phyloP scores from a whole-genome alignment of 2,329 filamentous ascomycete genomes.

The Penicillium sp. region DNA sequence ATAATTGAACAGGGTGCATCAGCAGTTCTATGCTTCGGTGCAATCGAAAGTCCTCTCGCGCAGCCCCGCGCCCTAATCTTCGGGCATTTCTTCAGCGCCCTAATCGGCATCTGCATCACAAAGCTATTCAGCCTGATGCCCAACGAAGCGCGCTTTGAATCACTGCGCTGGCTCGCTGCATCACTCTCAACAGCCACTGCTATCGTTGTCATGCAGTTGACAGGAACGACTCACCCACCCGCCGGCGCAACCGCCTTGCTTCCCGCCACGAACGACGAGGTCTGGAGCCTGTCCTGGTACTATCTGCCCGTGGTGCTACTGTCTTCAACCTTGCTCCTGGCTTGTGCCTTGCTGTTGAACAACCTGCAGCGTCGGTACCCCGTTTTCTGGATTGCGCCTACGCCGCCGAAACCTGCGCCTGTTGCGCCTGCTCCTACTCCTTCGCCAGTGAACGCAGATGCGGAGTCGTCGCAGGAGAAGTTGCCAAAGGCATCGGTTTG shows the following conservation, averaged over 20 bases:
- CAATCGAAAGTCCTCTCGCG: slow-evolving; percentile 37
- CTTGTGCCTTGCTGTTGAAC: slow-evolving; percentile 35
- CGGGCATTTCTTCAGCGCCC: slow-evolving; percentile 38
- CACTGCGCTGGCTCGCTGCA: slow-evolving; percentile 36
- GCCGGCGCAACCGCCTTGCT: slow-evolving; percentile 40
- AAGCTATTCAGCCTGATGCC: slow-evolving; percentile 38
- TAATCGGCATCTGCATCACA: slow-evolving; percentile 36
- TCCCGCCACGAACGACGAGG: slow-evolving; percentile 31
- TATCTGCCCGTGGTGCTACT: slow-evolving; percentile 35
- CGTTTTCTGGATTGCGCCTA: slow-evolving; percentile 35
- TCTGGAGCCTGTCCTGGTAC: slow-evolving; percentile 38
- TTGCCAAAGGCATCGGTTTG: slow-evolving; percentile 9
- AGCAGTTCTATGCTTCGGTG: slow-evolving; percentile 37
- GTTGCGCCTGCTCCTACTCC: slow-evolving; percentile 1
- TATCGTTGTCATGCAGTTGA: slow-evolving; percentile 39
- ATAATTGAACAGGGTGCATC: slow-evolving; percentile 31
- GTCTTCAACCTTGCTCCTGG: slow-evolving; percentile 34
- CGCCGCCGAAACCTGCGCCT: slow-evolving; percentile 13
- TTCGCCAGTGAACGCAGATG: not conserved
- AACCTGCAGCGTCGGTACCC: slow-evolving; percentile 39
- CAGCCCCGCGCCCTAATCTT: slow-evolving; percentile 39
- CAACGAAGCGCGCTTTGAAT: slow-evolving; percentile 34
- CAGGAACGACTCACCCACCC: slow-evolving; percentile 38
- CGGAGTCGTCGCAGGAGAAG: slow-evolving; percentile 10
- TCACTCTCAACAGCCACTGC: slow-evolving; percentile 33